These are phyloP conservation scores for Fusarium armeniacum DNA, from an alignment of 2,329 filamentous ascomycete genomes.

Conservation along the genomic window DNA sequence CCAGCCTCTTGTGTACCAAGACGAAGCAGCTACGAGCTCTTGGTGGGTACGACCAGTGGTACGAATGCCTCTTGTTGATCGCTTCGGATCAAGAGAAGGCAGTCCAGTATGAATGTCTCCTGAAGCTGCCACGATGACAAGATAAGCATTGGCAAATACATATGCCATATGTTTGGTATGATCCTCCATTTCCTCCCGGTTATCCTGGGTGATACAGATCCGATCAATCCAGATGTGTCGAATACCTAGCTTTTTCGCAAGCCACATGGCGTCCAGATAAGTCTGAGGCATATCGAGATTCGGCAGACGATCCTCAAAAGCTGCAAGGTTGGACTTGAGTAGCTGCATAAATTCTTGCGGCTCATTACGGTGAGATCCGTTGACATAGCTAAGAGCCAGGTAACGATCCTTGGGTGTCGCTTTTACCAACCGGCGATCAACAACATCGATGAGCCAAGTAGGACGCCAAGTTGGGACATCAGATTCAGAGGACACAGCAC, in stretches of 20 bases:
- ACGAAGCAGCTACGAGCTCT: slow-evolving; percentile 57
- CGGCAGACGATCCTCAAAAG: slow-evolving; percentile 54
- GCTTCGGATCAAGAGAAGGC: slow-evolving; percentile 55
- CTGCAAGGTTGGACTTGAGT: slow-evolving; percentile 55
- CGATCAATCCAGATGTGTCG: slow-evolving; percentile 63
- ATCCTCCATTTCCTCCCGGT: slow-evolving; percentile 56
- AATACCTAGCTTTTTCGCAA: slow-evolving; percentile 60
- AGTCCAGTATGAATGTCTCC: slow-evolving; percentile 58
- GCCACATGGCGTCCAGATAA: slow-evolving; percentile 61
- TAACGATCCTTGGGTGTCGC: slow-evolving; percentile 59
- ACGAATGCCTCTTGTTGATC: slow-evolving; percentile 47
- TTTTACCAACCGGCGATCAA: slow-evolving; percentile 57
- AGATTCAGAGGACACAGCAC: slow-evolving; percentile 49
- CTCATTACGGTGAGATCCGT: slow-evolving; percentile 53
- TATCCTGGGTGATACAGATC: slow-evolving; percentile 62
- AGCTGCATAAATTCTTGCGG: slow-evolving; percentile 52
- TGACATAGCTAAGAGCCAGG: slow-evolving; percentile 63
- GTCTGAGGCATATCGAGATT: slow-evolving; percentile 59
- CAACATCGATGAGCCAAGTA: slow-evolving; percentile 59
- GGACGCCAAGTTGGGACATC: slow-evolving; percentile 57
- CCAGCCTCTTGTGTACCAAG: slow-evolving; percentile 60
- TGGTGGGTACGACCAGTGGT: slow-evolving; percentile 53
- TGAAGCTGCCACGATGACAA: slow-evolving; percentile 61
- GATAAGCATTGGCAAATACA: slow-evolving; percentile 61
- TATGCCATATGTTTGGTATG: slow-evolving; percentile 62